Evolutionary conservation across 2,329 filamentous ascomycete species (phyloP), one percentile per base, ranked within the genome.

Genomic region (Didymellaceae sp.): DNA sequence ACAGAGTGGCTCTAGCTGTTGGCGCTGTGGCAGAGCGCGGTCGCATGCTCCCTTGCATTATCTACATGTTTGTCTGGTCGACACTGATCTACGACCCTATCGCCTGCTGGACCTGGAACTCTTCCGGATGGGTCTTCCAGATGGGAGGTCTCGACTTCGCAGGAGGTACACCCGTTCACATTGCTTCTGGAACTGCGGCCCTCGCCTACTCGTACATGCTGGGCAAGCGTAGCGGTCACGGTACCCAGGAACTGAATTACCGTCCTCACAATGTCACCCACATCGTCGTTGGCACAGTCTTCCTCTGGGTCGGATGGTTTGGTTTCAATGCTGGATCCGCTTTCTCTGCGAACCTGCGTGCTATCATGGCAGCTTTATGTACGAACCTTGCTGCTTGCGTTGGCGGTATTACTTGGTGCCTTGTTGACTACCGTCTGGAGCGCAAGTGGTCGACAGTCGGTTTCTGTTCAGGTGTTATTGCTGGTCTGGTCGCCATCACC

Each of bases 221-320:
- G 48, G 91, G 91, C 66, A 94, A 92, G 77, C 83, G 90, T 57
- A 82, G 86, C 54, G 91, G 91, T 17, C 90, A 95, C 71, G 89
- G 90, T 40, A 95, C 90, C 21, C 87, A 91, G 68, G 90, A 93
- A 72, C 80, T 96, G 63, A 95, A 95, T 77, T 96, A 93, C 74
- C 88, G 91, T 41, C 91, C 91, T 8, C 91, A 96, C 78, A 96
- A 96, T 65, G 90, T 95, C 37, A 94, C 91, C 4, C 90, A 95
- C 72, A 91, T 96, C 61, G 90, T 96, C 43, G 88, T 95, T 47
- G 91, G 91, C 22, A 96, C 91, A 3, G 90, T 96, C 37, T 96
- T 96, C 76, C 85, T 96, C 13, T 96, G 91, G 91, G 89, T 96
- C 13, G 91, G 91, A 45, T 96, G 91, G 91, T 95, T 96, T 67